A percentile compares a stretch with the other conserved stretches of the same genome.
Conservation (phyloP, 148 eudicot species). For the Fallopia convolvulus region DNA sequence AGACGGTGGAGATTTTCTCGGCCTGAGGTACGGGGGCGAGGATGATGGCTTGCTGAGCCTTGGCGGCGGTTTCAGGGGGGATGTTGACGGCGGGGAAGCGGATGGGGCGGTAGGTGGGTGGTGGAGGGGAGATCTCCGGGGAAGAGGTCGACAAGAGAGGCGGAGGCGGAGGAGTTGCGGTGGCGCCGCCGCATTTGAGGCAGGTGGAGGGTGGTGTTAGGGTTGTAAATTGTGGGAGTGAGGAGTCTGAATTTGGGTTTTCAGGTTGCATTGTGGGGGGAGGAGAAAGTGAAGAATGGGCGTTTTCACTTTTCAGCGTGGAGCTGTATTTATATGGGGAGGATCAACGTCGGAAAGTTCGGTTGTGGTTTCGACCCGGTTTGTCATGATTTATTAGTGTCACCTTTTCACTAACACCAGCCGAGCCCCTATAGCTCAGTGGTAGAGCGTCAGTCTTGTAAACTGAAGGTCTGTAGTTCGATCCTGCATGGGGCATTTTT, state of each 20-base stretch:
- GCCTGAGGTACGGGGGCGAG: constrained; percentile 75
- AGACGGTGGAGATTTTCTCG: constrained; percentile 25
- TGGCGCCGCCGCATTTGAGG: constrained; percentile 70
- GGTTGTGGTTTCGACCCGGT: not conserved
- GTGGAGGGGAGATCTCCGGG: constrained; percentile 29
- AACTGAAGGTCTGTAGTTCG: constrained; percentile 56
- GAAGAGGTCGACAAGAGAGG: constrained; percentile 13
- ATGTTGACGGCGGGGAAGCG: constrained; percentile 68
- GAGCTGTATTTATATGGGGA: not conserved
- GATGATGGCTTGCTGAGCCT: constrained; percentile 55
- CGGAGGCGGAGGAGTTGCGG: constrained; percentile 29
- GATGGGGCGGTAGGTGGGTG: constrained; percentile 66
- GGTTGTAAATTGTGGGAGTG: constrained; percentile 6
- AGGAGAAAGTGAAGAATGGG: no score
- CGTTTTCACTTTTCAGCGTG: not conserved
- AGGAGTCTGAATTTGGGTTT: not conserved
- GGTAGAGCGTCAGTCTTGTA: constrained; percentile 59
- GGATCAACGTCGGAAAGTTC: not conserved
- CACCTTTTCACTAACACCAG: no score
- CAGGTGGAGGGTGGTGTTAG: constrained; percentile 26
- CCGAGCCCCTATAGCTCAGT: constrained; percentile 42
- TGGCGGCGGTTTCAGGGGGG: constrained; percentile 38
- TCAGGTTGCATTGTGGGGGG: not conserved
- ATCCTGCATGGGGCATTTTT: constrained; percentile 32
- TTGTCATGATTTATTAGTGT: no score